Conservation (phyloP, 306 rosid genomes). For the Comarum palustre region DNA sequence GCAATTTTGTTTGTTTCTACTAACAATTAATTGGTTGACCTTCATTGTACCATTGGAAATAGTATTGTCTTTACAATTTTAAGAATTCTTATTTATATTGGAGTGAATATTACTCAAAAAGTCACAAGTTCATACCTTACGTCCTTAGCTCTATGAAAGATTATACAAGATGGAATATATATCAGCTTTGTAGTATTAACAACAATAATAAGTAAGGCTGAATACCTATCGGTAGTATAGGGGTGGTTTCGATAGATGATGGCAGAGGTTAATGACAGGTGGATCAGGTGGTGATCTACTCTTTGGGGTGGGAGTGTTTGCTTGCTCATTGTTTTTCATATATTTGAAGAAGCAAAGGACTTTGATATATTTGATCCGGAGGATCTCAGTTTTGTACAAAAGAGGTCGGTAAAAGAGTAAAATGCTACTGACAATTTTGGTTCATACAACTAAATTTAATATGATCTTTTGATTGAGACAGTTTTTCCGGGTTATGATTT, state of each 20-base stretch:
- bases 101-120: conserved; percentile 1
- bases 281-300: conserved; percentile 1
- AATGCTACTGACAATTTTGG: background rate
- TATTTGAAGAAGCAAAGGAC: background rate
- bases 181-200: background rate
- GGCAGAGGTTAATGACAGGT: background rate
- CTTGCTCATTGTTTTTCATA: background rate
- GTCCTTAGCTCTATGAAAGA: background rate
- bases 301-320: background rate
- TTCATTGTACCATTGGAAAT: background rate
- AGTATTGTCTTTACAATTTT: background rate
- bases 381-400: background rate
- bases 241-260: background rate
- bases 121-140: background rate
- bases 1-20: background rate
- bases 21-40: background rate
- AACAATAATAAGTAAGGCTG: background rate
- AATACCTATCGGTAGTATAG: background rate
- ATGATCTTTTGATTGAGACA: background rate
- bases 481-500: background rate
- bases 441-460: background rate
- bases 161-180: background rate
- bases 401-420: background rate
- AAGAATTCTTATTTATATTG: background rate
- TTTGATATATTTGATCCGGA: background rate